Conservation (phyloP, 1,284 basidiomycete species). For the Leccinum huronense region DNA sequence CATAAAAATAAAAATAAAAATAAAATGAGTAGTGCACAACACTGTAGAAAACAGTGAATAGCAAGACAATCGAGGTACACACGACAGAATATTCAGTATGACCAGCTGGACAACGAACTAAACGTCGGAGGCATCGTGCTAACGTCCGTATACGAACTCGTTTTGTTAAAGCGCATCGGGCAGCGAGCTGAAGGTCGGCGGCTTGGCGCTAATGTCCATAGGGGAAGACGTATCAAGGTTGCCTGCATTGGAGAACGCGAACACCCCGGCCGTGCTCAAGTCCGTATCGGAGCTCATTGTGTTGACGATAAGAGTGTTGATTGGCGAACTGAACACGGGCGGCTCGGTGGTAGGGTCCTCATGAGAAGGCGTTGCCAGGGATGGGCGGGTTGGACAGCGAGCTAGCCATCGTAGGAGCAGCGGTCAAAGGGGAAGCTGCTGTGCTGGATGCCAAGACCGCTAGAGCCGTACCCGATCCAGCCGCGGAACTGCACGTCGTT, state of each 20-base stretch:
- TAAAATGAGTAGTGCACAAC: background rate
- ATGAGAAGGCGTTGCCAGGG: background rate
- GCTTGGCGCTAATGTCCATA: background rate
- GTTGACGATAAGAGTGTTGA: constrained; percentile 1
- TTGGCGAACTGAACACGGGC: constrained; percentile 2
- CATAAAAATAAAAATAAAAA: background rate
- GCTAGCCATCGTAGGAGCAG: background rate
- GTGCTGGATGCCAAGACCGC: background rate
- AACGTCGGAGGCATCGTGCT: constrained; percentile 20
- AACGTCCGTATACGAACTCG: constrained; percentile 15
- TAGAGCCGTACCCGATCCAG: background rate
- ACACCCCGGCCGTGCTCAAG: constrained; percentile 12
- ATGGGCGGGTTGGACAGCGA: background rate
- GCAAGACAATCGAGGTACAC: constrained; percentile 5
- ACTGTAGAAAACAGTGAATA: background rate
- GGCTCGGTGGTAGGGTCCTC: constrained; percentile 1
- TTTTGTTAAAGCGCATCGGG: constrained; percentile 8
- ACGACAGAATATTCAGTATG: constrained; percentile 6
- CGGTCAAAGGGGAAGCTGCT: background rate
- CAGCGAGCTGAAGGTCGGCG: constrained; percentile 2
- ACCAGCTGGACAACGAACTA: constrained; percentile 13
- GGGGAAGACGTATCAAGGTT: background rate
- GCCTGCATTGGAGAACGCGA: background rate
- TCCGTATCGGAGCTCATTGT: constrained; percentile 11
- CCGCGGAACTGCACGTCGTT: background rate